Evolutionary conservation across 805 yeast genomes (phyloP), one percentile per base, ranked within the genome.

Genomic region (Phaffomyces antillensis): DNA sequence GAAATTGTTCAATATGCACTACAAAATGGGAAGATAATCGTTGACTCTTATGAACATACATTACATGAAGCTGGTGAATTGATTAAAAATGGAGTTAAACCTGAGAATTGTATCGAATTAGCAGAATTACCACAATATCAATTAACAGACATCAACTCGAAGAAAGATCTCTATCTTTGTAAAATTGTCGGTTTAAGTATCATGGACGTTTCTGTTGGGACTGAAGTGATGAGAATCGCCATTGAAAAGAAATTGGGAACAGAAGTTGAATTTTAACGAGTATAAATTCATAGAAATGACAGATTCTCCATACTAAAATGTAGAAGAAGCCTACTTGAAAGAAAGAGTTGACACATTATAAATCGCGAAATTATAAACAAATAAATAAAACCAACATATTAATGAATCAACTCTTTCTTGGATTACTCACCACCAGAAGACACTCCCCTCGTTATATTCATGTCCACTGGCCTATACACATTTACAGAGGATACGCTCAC

Each of bases 61-160:
- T 55, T 76, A 23, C 62, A 62, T 4, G 88, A 81, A 60, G 81
- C 87, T 1, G 88, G 88, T 3, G 88, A 81, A 50, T 62, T 81
- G 42, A 73, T 79, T 39, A 73, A 71, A 53, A 67, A 72, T 38
- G 58, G 61, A 3, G 68, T 76, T 20, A 48, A 56, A 2, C 60
- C 51, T 4, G 57, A 61, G 2, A 64, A 72, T n/a, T 59, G 79
- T 38, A 55, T 77, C 7, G 81, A 77, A 53, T 52, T 79, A 36
- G 69, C 77, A 2, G 67, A 72, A 20, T 45, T 77, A 40, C 63
- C 56, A 30, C 17, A 40, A 3, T 10, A 44, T 9, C n/a, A 43
- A 15, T 31, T 41, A 3, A 45, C 45, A 3, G 47, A 50, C 3
- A 56, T 42, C 20, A 40, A 23, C 15, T 18, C 17, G 5, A 34